phyloP scores from a whole-genome alignment of 176 grass and related monocot genomes.

The Bromus sterilis region DNA sequence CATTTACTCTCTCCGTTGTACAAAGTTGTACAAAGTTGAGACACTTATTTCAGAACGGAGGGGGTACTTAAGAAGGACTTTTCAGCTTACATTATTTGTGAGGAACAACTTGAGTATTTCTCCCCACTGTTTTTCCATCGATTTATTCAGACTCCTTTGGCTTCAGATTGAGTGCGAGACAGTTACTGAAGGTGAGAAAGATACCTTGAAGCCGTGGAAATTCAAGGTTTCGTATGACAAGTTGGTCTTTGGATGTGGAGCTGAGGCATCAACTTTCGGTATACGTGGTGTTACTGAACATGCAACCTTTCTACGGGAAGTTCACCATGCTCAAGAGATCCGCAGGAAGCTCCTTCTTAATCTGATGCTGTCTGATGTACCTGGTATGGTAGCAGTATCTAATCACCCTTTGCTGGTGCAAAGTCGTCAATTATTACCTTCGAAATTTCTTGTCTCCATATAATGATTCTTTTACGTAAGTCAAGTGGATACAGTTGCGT shows the following conservation, averaged over 20 bases:
- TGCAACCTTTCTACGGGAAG: slow-evolving; percentile 91
- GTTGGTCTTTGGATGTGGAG: slow-evolving; percentile 80
- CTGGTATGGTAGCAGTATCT: slow-evolving; percentile 42
- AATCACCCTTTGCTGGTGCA: background rate
- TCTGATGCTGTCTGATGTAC: slow-evolving; percentile 85
- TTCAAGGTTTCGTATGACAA: slow-evolving; percentile 97
- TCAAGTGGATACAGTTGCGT: background rate
- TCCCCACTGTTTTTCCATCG: background rate
- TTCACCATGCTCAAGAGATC: slow-evolving; percentile 92
- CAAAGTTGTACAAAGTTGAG: too few species aligned
- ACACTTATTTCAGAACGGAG: too few species aligned
- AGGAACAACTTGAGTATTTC: background rate
- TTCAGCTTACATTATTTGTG: background rate
- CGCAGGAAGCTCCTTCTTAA: slow-evolving; percentile 92
- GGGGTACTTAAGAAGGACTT: background rate
- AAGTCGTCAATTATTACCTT: background rate
- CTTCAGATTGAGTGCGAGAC: slow-evolving; percentile 89
- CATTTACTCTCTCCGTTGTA: too few species aligned
- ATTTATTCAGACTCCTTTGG: slow-evolving; percentile 7
- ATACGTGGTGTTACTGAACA: slow-evolving; percentile 78
- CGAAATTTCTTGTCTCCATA: background rate
- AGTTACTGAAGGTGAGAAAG: slow-evolving; percentile 50
- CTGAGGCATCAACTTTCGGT: slow-evolving; percentile 88
- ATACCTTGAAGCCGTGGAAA: slow-evolving; percentile 65
- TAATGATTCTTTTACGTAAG: background rate